These are phyloP conservation scores for Leccinum sublutescens DNA, from an alignment of 768 basidiomycete species.

Conservation along the genomic window DNA sequence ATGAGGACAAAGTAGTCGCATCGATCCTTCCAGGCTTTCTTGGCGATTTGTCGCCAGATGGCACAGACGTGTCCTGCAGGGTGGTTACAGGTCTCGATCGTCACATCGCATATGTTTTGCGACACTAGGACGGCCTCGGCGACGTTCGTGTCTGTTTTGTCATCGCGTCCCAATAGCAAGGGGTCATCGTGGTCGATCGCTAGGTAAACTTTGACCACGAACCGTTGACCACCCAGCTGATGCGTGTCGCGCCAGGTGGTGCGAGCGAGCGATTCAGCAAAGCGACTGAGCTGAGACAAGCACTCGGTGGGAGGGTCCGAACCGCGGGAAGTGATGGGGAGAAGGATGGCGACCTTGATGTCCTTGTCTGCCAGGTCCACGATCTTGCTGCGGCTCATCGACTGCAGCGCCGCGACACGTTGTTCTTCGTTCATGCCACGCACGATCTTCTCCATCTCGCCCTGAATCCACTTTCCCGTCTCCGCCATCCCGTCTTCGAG, in stretches of 20 bases:
- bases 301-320: conserved; percentile 35
- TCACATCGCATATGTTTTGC: conserved; percentile 38
- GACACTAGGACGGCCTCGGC: conserved; percentile 38
- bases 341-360: conserved; percentile 49
- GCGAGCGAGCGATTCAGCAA: conserved; percentile 41
- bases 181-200: conserved; percentile 52
- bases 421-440: conserved; percentile 2
- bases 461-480: conserved; percentile 49
- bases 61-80: conserved; percentile 50
- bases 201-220: conserved; percentile 45
- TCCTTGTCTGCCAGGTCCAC: conserved; percentile 35
- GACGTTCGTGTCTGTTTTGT: conserved; percentile 22
- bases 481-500: conserved; percentile 47
- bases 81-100: conserved; percentile 36
- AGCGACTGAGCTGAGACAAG: conserved; percentile 39
- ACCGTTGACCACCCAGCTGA: conserved; percentile 31
- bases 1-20: conserved; percentile 53
- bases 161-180: conserved; percentile 32
- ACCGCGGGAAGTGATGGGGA: conserved; percentile 58
- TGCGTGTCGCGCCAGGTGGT: conserved; percentile 48
- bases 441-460: conserved; percentile 33
- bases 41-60: conserved; percentile 53
- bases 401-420: conserved; percentile 18
- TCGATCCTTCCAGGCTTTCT: conserved; percentile 43
- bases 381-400: conserved; percentile 36